Evolutionary conservation across 805 yeast genomes (phyloP).

Genomic region (Cyberlindnera amylophila): DNA sequence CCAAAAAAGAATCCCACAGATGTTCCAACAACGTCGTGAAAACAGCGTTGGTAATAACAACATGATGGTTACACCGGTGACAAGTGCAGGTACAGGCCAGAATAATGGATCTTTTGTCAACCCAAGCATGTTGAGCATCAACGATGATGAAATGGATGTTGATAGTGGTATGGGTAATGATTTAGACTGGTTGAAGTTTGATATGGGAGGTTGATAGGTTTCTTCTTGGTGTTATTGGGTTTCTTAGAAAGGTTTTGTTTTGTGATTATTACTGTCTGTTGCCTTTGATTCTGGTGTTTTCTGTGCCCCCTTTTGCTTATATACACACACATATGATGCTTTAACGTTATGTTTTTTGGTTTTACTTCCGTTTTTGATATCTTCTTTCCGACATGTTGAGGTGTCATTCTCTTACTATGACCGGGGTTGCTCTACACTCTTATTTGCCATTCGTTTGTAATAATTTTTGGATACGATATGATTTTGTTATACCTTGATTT

Average conservation of each 20-base stretch:
- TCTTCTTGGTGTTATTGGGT: not conserved
- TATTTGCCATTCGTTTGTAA: not conserved
- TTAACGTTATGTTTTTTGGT: not conserved
- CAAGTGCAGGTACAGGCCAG: not conserved
- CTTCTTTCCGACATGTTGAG: not conserved
- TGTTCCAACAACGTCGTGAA: conserved; percentile 21
- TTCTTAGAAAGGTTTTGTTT: no score
- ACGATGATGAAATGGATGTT: conserved; percentile 17
- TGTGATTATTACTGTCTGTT: no score
- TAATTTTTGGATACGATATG: not conserved
- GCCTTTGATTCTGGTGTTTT: no score
- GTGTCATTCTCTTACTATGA: not conserved
- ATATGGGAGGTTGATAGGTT: conserved; percentile 16
- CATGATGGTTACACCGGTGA: not conserved
- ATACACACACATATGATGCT: no score
- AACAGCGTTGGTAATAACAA: conserved; percentile 3
- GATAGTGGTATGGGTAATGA: conserved; percentile 22
- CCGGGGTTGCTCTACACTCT: no score
- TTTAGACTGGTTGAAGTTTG: conserved; percentile 30
- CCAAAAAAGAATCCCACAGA: conserved; percentile 28
- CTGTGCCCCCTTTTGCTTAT: no score
- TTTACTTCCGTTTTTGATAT: not conserved
- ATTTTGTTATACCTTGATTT: not conserved
- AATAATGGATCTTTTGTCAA: conserved; percentile 9
- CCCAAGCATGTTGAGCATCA: conserved; percentile 14